These are phyloP conservation scores for Leccinum olivaceopallidum DNA, from an alignment of 768 basidiomycete species.

Conservation along the genomic window DNA sequence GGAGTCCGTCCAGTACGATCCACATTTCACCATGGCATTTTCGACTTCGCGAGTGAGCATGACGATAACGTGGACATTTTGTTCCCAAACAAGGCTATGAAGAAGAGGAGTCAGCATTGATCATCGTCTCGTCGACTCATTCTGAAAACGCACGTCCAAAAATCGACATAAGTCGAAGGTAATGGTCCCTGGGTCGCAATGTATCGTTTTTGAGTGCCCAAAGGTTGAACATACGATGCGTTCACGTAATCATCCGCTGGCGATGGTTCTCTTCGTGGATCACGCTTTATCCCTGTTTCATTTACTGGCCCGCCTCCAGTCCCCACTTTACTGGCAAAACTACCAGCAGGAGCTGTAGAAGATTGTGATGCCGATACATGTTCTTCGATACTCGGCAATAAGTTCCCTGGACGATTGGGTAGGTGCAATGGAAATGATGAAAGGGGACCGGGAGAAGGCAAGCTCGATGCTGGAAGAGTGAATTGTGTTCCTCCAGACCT, in stretches of 20 bases:
- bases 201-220: slow-evolving; percentile 79
- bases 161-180: slow-evolving; percentile 85
- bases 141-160: slow-evolving; percentile 79
- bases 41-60: slow-evolving; percentile 96
- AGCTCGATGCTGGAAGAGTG: background rate
- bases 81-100: slow-evolving; percentile 84
- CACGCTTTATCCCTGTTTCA: slow-evolving; percentile 1
- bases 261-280: slow-evolving; percentile 21
- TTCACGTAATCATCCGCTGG: slow-evolving; percentile 91
- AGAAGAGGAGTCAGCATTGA: slow-evolving; percentile 9
- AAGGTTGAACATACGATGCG: slow-evolving; percentile 88
- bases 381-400: slow-evolving; percentile 20
- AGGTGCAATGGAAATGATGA: slow-evolving; percentile 20
- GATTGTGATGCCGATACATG: slow-evolving; percentile 7
- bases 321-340: background rate
- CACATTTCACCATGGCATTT: slow-evolving; percentile 86
- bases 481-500: slow-evolving; percentile 11
- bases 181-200: slow-evolving; percentile 97
- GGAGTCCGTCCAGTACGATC: slow-evolving; percentile 79
- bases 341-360: background rate
- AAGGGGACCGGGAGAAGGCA: slow-evolving; percentile 8
- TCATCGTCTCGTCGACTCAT: background rate
- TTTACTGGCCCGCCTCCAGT: background rate
- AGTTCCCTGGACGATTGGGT: slow-evolving; percentile 15
- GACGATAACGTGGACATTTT: slow-evolving; percentile 91